A percentile compares a stretch with the other conserved stretches of the same genome.
Conservation (phyloP, 208 protist genomes). For the Trypanosoma avium region DNA sequence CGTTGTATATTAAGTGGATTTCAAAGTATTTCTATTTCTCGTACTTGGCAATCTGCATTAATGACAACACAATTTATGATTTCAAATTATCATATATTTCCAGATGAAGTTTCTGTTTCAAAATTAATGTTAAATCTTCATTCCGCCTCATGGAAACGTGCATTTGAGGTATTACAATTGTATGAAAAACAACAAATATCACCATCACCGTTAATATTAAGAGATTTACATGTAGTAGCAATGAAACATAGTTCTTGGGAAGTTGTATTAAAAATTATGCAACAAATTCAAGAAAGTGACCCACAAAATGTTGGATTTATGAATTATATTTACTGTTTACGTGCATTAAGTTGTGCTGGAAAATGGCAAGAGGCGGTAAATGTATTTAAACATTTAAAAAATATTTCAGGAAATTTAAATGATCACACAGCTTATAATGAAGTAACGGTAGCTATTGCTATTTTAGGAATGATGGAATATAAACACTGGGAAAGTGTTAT, state of each 20-base stretch:
- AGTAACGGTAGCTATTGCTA: constrained; percentile 58
- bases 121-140: constrained; percentile 65
- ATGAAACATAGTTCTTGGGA: constrained; percentile 69
- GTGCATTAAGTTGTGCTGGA: constrained; percentile 51
- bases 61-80: constrained; percentile 36
- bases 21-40: constrained; percentile 60
- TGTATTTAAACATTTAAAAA: constrained; percentile 21
- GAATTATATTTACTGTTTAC: constrained; percentile 79
- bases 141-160: constrained; percentile 65
- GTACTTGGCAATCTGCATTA: constrained; percentile 59
- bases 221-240: constrained; percentile 69
- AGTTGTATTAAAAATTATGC: constrained; percentile 46
- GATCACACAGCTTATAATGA: constrained; percentile 53
- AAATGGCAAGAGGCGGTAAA: constrained; percentile 25
- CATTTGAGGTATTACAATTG: constrained; percentile 56
- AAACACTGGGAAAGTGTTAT: constrained; percentile 32
- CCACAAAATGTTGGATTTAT: constrained; percentile 51
- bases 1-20: constrained; percentile 60
- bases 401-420: constrained; percentile 1
- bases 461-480: constrained; percentile 65
- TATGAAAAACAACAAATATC: constrained; percentile 28
- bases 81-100: constrained; percentile 23
- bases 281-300: constrained; percentile 32
- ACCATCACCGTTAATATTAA: constrained; percentile 32
- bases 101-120: constrained; percentile 48